Base-by-base conservation (phyloP, 1,284 basidiomycete genomes). In the Neonothopanus nambi region DNA sequence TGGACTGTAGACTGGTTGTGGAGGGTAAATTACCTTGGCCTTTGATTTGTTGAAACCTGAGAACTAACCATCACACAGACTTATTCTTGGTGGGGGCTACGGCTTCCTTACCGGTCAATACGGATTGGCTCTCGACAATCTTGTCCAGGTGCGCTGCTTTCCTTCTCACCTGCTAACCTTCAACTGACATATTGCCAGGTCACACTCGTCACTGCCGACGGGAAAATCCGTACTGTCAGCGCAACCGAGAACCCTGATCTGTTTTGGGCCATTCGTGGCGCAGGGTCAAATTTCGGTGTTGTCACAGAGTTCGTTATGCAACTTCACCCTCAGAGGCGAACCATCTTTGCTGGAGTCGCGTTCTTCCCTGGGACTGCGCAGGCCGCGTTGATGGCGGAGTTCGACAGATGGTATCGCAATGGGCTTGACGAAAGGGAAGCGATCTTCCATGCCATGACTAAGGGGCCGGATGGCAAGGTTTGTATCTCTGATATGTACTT, bases 1-100 rank as follows among this genome's bases (percentile, higher is more conserved):
- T 15, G 8, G 5, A 40, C 41, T 39, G 13, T 55, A 70, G 56
- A 71, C 68, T 28, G 66, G 67, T 9, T 63, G 67, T 3, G 68
- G 62, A 52, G 69, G 66, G 61, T 66, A 47, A 28, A 62, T 57
- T 1, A n/a, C 20, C n/a, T 49, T 20, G 13, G 21, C n/a, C n/a
- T n/a, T 9, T 11, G 28, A 21, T 30, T 15, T 36, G 6, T 7
- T 13, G 6, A 17, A 20, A 4, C 5, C 15, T 35, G 17, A 38
- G n/a, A 21, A 13, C 37, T 39, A 21, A 42, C 20, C 18, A 38
- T n/a, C 36, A 15, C 35, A 8, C 36, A 55, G 47, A 17, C 28
- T 51, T 17, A 48, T 40, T 33, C 46, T 54, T 18, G 52, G 52
- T 17, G 52, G 52, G 5, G 52, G 52, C 20, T 24, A 39, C 30